phyloP scores from a whole-genome alignment of 176 grass and related monocot species.

The Miscanthus lutarioriparius region DNA sequence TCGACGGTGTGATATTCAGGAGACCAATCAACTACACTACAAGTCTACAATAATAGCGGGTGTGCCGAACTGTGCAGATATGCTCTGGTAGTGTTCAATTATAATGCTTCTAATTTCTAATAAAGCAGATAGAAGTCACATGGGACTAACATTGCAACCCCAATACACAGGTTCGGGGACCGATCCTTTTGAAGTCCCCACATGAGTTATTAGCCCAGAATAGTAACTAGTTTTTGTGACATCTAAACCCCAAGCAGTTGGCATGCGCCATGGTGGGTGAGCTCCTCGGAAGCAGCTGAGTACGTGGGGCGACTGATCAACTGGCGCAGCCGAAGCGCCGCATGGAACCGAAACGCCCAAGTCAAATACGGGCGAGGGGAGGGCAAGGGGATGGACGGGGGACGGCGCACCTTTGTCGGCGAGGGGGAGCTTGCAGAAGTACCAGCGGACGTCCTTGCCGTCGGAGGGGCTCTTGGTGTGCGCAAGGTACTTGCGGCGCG shows the following conservation, averaged over 20 bases:
- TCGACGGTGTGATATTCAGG: neutral
- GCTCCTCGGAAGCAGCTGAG: neutral
- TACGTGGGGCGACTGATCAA: neutral
- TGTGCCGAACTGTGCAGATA: neutral
- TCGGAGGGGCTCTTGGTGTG: constrained; percentile 92
- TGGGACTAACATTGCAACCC: neutral
- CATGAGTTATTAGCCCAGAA: neutral
- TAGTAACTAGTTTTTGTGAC: neutral
- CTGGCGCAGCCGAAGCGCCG: neutral
- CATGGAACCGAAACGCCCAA: neutral
- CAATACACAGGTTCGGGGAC: neutral
- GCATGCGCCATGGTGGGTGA: neutral
- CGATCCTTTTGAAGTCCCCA: neutral
- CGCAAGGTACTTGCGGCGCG: constrained; percentile 80
- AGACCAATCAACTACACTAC: neutral
- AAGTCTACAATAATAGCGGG: neutral
- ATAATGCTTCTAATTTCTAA: neutral
- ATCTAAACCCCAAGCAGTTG: constrained; percentile 23
- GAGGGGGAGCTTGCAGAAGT: constrained; percentile 92
- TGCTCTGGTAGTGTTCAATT: neutral
- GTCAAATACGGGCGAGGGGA: neutral
- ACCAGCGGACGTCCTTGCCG: constrained; percentile 86
- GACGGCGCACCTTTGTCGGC: constrained; percentile 53
- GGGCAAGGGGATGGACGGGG: no score
- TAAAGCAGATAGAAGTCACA: neutral